These are phyloP conservation scores for Coemansia javaensis DNA, from an alignment of 192 early-diverging fungal genomes.

Conservation along the genomic window DNA sequence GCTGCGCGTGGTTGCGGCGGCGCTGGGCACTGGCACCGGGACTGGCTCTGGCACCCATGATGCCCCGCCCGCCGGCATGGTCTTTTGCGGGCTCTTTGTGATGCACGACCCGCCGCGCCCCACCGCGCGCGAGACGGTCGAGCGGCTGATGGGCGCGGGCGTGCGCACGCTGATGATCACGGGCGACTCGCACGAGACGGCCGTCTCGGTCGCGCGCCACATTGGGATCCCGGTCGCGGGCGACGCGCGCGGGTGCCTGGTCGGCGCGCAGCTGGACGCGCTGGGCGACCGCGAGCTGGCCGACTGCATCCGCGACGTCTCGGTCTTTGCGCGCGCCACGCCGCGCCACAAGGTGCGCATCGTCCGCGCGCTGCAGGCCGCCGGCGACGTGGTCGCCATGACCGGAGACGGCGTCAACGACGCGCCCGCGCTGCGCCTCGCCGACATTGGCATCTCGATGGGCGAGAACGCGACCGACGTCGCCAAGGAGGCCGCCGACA, in stretches of 20 bases:
- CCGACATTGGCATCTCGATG: slow-evolving; percentile 97
- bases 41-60: no score
- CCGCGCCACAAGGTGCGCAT: slow-evolving; percentile 90
- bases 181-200: slow-evolving; percentile 91
- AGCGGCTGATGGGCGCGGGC: slow-evolving; percentile 64
- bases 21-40: slow-evolving; percentile 57
- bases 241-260: slow-evolving; percentile 59
- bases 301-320: slow-evolving; percentile 56
- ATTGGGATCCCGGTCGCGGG: slow-evolving; percentile 66
- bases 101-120: slow-evolving; percentile 91
- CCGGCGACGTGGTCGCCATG: slow-evolving; percentile 89
- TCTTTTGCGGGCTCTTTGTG: slow-evolving; percentile 78
- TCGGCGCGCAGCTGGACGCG: slow-evolving; percentile 64
- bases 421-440: slow-evolving; percentile 85
- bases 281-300: slow-evolving; percentile 63
- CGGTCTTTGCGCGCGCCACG: slow-evolving; percentile 77
- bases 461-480: slow-evolving; percentile 94
- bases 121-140: slow-evolving; percentile 71
- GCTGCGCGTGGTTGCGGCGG: slow-evolving; percentile 82
- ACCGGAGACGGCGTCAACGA: slow-evolving; percentile 97
- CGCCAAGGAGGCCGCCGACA: slow-evolving; percentile 92
- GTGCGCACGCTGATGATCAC: slow-evolving; percentile 97
- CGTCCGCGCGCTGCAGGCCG: slow-evolving; percentile 79
- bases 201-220: slow-evolving; percentile 79
- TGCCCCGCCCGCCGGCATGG: no score